Evolutionary conservation across 78 protist genomes (phyloP).

Genomic region (Bodo saltans): DNA sequence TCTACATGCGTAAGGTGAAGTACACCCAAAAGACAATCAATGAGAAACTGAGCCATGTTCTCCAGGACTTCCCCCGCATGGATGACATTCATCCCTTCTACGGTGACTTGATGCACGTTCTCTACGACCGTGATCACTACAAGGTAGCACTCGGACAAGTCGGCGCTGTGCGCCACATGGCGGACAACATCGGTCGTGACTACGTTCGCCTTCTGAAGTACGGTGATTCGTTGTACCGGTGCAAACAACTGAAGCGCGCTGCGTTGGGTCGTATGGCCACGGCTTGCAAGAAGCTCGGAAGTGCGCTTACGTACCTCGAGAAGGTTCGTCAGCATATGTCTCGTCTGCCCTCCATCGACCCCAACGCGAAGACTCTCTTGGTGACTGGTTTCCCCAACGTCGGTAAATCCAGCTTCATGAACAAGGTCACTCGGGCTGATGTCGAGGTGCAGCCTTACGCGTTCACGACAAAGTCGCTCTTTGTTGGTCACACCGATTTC

Average conservation of each 20-base stretch:
- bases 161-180: slow-evolving; percentile 62
- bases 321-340: slow-evolving; percentile 97
- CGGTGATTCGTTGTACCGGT: slow-evolving; percentile 97
- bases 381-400: slow-evolving; percentile 95
- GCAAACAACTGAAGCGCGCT: slow-evolving; percentile 98
- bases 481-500: slow-evolving; percentile 97
- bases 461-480: slow-evolving; percentile 98
- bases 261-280: slow-evolving; percentile 99
- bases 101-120: slow-evolving; percentile 95
- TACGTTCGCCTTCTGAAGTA: slow-evolving; percentile 92
- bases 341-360: slow-evolving; percentile 98
- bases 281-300: slow-evolving; percentile 66
- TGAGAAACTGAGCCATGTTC: slow-evolving; percentile 83
- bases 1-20: slow-evolving; percentile 96
- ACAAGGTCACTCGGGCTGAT: slow-evolving; percentile 91
- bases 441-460: slow-evolving; percentile 99
- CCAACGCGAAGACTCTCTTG: slow-evolving; percentile 93
- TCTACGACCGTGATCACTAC: slow-evolving; percentile 98
- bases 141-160: slow-evolving; percentile 98
- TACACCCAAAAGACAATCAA: slow-evolving; percentile 80
- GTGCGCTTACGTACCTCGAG: slow-evolving; percentile 91
- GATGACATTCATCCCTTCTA: slow-evolving; percentile 99
- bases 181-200: slow-evolving; percentile 90
- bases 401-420: slow-evolving; percentile 96
- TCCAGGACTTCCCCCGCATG: slow-evolving; percentile 93